These are phyloP conservation scores for Cairneyella variabilis DNA, from an alignment of 495 filamentous ascomycete species.

Conservation along the genomic window DNA sequence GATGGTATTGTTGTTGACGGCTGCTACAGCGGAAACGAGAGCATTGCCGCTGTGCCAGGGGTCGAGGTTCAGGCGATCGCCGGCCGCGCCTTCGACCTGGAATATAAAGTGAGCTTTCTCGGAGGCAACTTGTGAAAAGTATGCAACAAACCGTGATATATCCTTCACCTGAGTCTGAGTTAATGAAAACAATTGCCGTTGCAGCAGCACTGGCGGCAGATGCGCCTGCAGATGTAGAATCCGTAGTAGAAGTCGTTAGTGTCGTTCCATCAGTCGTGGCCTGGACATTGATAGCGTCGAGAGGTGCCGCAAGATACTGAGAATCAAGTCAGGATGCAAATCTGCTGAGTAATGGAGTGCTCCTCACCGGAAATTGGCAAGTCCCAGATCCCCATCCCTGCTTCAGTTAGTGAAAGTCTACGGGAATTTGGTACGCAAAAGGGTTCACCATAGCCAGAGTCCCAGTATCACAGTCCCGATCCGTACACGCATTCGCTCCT, in stretches of 20 bases:
- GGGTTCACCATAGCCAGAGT: slow-evolving; percentile 83
- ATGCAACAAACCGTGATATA: slow-evolving; percentile 76
- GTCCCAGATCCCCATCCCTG: slow-evolving; percentile 94
- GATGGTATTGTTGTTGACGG: slow-evolving; percentile 80
- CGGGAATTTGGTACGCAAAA: too few species aligned
- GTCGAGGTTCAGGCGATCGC: slow-evolving; percentile 89
- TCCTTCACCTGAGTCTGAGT: slow-evolving; percentile 81
- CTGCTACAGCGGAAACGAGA: slow-evolving; percentile 71
- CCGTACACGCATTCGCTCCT: slow-evolving; percentile 81
- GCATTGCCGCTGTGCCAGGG: slow-evolving; percentile 79
- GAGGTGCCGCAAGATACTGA: slow-evolving; percentile 83
- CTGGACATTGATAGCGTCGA: slow-evolving; percentile 76
- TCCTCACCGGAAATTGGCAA: slow-evolving; percentile 65
- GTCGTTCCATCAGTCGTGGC: slow-evolving; percentile 56
- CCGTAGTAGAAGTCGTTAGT: slow-evolving; percentile 68
- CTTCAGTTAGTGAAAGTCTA: slow-evolving; percentile 10
- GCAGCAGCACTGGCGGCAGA: slow-evolving; percentile 65
- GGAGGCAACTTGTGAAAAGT: too few species aligned
- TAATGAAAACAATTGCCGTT: slow-evolving; percentile 77
- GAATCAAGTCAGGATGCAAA: slow-evolving; percentile 53
- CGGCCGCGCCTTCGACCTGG: slow-evolving; percentile 72
- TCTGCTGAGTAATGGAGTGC: not conserved
- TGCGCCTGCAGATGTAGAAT: slow-evolving; percentile 60
- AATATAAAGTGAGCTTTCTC: too few species aligned
- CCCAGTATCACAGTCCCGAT: slow-evolving; percentile 78